Evolutionary conservation across 331 rosid genomes (phyloP).

Genomic region (Quercus tomentella): DNA sequence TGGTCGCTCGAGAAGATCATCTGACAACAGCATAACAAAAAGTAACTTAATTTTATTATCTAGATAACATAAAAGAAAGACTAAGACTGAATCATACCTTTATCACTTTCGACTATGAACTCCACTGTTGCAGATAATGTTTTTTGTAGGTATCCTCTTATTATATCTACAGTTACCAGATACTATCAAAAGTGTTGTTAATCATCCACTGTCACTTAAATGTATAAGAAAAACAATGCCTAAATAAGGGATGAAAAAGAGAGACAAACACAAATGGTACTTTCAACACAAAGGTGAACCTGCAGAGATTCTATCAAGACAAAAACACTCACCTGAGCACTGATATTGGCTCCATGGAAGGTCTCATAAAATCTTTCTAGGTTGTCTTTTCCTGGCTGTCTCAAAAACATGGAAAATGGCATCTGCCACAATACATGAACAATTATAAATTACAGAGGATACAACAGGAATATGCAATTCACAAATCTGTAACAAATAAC

Average conservation of each 20-base stretch:
- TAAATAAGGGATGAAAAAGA: neutral
- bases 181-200: conserved; percentile 54
- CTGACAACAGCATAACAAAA: conserved; percentile 34
- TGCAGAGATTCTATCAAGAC: neutral
- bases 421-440: conserved; percentile 45
- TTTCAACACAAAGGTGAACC: neutral
- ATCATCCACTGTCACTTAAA: conserved; percentile 26
- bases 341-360: conserved; percentile 84
- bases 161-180: conserved; percentile 67
- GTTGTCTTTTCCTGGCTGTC: conserved; percentile 45
- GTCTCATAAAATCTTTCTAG: conserved; percentile 75
- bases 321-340: conserved; percentile 65
- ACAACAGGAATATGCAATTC: conserved; percentile 5
- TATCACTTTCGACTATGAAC: conserved; percentile 81
- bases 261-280: neutral
- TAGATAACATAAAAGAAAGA: neutral
- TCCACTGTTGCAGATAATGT: conserved; percentile 71
- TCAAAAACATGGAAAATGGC: conserved; percentile 70
- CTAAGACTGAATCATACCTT: conserved; percentile 33
- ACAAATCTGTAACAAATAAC: neutral
- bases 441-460: conserved; percentile 16
- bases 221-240: neutral
- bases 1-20: conserved; percentile 63
- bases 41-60: neutral
- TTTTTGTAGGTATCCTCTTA: conserved; percentile 86